Base-by-base conservation (phyloP, 2,329 filamentous ascomycete genomes). In the Pseudofabraea citricarpa region DNA sequence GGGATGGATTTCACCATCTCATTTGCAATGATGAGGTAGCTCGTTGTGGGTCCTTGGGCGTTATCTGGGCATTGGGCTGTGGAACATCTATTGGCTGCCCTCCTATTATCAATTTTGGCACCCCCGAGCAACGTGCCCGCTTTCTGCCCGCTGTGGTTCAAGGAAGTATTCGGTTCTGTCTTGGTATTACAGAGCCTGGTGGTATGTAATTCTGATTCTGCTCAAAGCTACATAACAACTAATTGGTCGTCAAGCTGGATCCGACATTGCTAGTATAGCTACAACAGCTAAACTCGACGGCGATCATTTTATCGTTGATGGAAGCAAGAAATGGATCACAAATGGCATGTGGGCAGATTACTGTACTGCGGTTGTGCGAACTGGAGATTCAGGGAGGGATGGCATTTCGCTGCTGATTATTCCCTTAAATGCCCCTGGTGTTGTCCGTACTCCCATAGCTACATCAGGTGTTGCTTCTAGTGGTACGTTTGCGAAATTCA, bases 301-400 rank as follows among this genome's bases (percentile, higher is more conserved):
- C n/a, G n/a, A n/a, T n/a, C n/a, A n/a, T n/a, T n/a, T n/a, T n/a
- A n/a, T n/a, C n/a, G n/a, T n/a, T n/a, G n/a, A n/a, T n/a, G n/a
- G n/a, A n/a, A n/a, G n/a, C n/a, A n/a, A n/a, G n/a, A 96, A 96
- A 72, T 96, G 90, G 90, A 95, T 96, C 68, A 95, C 90, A 61
- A 96, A 96, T 70, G 90, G 90, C 60, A 81, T 95, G 59, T 95
- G 87, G 87, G 79, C 76, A 47, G 90, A 96, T 64, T 96, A 95
- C 73, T 96, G 96, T 73, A 96, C 90, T 45, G 91, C 87, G 12
- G 90, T 90, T 21, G 90, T 96, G 36, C 85, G 90, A 47, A 96
- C 91, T 4, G 88, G 90, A 45, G 84, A 81, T 13, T 71, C 78
- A 16, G 91, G 91, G 55, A 95, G 95, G 89, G 88, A 89, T 60